Conservation (phyloP, 139 green algal genomes). For the Closterium sp. region DNA sequence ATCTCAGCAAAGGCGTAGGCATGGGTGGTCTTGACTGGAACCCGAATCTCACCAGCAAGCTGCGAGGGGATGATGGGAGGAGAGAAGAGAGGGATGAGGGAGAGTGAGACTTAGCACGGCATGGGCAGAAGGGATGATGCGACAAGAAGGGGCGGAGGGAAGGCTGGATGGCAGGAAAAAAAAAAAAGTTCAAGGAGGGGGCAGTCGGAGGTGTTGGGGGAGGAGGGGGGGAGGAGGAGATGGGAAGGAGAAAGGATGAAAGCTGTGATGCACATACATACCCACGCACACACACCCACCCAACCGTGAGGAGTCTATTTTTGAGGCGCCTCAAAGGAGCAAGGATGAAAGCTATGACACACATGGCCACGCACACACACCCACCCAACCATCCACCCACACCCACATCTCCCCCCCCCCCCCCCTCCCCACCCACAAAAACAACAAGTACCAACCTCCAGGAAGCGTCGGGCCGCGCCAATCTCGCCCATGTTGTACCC, state of each 20-base stretch:
- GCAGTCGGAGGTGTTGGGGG: no score
- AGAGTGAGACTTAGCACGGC: background rate
- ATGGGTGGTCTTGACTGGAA: slow-evolving; percentile 71
- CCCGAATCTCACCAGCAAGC: slow-evolving; percentile 74
- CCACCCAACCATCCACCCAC: background rate
- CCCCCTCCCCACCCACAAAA: background rate
- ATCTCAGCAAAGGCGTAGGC: slow-evolving; percentile 86
- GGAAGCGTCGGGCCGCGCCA: no score
- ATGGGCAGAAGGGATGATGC: background rate
- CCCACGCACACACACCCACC: background rate
- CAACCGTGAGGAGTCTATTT: no score
- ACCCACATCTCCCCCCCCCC: background rate
- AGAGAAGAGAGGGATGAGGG: background rate
- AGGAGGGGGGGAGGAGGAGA: no score
- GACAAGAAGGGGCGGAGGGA: background rate
- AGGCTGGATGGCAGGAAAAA: no score
- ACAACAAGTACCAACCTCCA: background rate
- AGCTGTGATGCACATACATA: background rate
- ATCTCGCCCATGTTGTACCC: slow-evolving; percentile 94
- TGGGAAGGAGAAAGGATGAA: no score
- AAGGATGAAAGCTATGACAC: no score
- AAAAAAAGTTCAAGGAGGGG: no score
- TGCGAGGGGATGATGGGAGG: background rate
- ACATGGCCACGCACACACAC: background rate
- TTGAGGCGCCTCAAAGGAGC: no score